Evolutionary conservation across 352 stramenopile genomes (phyloP).

Genomic region (Globisporangium iwayamae): DNA sequence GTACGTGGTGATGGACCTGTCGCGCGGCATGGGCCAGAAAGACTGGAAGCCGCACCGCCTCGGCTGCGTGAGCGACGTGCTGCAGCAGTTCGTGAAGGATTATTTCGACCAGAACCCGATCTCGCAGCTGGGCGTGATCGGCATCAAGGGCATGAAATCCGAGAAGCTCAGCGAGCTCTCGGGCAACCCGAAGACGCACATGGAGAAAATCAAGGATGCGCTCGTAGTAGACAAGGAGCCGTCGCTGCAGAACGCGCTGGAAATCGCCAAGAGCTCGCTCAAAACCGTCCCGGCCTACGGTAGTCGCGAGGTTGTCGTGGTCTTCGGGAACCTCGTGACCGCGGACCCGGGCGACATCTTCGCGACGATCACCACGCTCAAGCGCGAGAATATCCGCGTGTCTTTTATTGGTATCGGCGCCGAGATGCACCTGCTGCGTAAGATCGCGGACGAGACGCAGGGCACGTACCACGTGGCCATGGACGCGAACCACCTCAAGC

Average conservation of each 20-base stretch:
- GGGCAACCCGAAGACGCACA: slow-evolving; percentile 85
- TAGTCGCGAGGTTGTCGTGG: slow-evolving; percentile 90
- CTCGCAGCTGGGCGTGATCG: slow-evolving; percentile 88
- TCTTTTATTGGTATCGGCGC: slow-evolving; percentile 93
- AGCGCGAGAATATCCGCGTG: slow-evolving; percentile 89
- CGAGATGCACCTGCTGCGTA: slow-evolving; percentile 90
- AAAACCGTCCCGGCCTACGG: slow-evolving; percentile 88
- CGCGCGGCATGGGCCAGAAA: slow-evolving; percentile 81
- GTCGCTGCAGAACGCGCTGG: slow-evolving; percentile 90
- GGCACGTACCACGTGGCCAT: slow-evolving; percentile 93
- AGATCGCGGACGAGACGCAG: slow-evolving; percentile 89
- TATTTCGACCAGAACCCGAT: slow-evolving; percentile 96
- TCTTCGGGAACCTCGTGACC: slow-evolving; percentile 94
- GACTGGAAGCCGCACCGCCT: slow-evolving; percentile 87
- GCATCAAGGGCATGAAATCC: slow-evolving; percentile 87
- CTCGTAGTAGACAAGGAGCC: slow-evolving; percentile 80
- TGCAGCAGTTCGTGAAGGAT: slow-evolving; percentile 87
- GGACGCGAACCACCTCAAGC: slow-evolving; percentile 90
- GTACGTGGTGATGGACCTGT: slow-evolving; percentile 84
- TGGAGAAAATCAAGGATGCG: slow-evolving; percentile 66
- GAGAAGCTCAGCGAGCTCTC: slow-evolving; percentile 91
- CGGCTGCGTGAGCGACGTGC: slow-evolving; percentile 52
- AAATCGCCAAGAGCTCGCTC: slow-evolving; percentile 88
- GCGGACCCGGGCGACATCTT: slow-evolving; percentile 97
- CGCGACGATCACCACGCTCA: slow-evolving; percentile 88